Percentiles rank a stretch among this genome's conserved stretches.
phyloP scores from a whole-genome alignment of 1,139 yeast genomes.

The Yamadazyma dushanensis region DNA sequence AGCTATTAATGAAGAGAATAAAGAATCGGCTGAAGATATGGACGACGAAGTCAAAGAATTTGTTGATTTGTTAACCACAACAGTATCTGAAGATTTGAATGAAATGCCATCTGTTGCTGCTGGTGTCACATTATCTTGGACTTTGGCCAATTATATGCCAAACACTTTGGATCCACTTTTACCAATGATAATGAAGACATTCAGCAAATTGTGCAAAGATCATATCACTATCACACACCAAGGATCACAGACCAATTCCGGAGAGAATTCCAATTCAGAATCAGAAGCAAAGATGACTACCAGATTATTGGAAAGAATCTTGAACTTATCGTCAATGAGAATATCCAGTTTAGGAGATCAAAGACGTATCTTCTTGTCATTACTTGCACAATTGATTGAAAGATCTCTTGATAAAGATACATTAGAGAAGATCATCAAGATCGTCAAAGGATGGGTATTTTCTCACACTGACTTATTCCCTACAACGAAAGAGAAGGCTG shows the following conservation, averaged over 20 bases:
- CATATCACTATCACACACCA: conserved; percentile 73
- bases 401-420: conserved; percentile 79
- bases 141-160: conserved; percentile 74
- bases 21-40: conserved; percentile 49
- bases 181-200: conserved; percentile 79
- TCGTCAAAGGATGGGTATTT: conserved; percentile 89
- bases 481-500: conserved; percentile 94
- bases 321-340: conserved; percentile 77
- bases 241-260: conserved; percentile 36
- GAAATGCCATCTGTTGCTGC: conserved; percentile 85
- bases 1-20: conserved; percentile 52
- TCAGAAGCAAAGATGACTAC: conserved; percentile 80
- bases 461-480: conserved; percentile 84
- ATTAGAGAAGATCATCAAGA: conserved; percentile 70
- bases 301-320: conserved; percentile 68
- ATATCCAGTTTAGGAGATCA: conserved; percentile 89
- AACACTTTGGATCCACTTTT: conserved; percentile 70
- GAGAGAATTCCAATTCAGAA: conserved; percentile 43
- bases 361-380: conserved; percentile 80
- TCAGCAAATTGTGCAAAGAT: conserved; percentile 86
- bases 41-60: conserved; percentile 65
- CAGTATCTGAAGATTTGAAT: conserved; percentile 81
- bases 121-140: conserved; percentile 85
- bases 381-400: conserved; percentile 88
- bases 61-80: conserved; percentile 58